Percentiles rank a stretch among this genome's conserved stretches.
Conservation (phyloP, 441 rosid genomes). For the Mallotus japonicus region DNA sequence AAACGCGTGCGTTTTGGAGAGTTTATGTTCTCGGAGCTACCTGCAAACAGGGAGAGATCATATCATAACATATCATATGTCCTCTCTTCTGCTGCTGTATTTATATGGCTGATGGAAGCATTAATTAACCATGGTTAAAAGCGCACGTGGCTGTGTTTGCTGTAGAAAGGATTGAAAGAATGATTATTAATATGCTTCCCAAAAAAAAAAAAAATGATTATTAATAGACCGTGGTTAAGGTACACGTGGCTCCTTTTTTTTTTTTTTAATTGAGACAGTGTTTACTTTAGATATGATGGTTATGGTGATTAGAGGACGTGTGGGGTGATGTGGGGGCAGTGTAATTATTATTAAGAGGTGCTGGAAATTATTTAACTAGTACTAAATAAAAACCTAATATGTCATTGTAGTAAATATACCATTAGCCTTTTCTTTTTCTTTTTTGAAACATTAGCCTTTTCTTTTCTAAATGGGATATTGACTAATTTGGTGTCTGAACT, state of each 20-base stretch:
- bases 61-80: too few species aligned
- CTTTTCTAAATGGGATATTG: too few species aligned
- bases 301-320: constrained; percentile 19
- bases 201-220: neutral
- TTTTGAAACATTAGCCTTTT: too few species aligned
- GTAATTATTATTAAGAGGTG: neutral
- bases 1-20: constrained; percentile 29
- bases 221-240: constrained; percentile 1
- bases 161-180: neutral
- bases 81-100: neutral
- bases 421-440: too few species aligned
- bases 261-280: too few species aligned
- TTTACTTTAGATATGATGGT: constrained; percentile 18
- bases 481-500: too few species aligned
- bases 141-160: constrained; percentile 32
- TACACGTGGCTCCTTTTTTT: constrained; percentile 13
- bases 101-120: neutral
- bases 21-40: too few species aligned
- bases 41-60: too few species aligned
- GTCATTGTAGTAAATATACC: too few species aligned
- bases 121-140: constrained; percentile 14
- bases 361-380: too few species aligned
- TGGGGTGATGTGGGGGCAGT: neutral
- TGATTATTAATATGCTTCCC: neutral
- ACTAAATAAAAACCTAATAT: neutral